Percentiles rank a stretch among this genome's conserved stretches.
These are phyloP conservation scores for Lagerstroemia speciosa DNA, from an alignment of 345 rosid genomes.

Conservation along the genomic window DNA sequence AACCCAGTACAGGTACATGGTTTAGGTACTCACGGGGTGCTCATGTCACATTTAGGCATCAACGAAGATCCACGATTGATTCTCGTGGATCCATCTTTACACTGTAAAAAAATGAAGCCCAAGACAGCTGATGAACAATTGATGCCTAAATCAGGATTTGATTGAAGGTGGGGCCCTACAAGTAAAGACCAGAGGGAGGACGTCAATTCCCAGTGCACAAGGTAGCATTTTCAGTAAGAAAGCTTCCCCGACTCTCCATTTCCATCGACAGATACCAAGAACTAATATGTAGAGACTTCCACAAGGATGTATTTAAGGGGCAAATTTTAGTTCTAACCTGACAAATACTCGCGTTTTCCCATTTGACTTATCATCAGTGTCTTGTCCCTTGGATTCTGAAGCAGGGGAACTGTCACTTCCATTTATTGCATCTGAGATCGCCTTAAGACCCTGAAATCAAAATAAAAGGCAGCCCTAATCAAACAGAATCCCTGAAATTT, in stretches of 20 bases:
- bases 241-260: neutral
- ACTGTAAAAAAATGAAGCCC: neutral
- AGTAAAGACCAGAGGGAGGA: neutral
- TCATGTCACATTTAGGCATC: neutral
- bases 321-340: neutral
- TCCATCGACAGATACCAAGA: neutral
- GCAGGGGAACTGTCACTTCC: slow-evolving; percentile 16
- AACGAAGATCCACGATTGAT: neutral
- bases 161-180: neutral
- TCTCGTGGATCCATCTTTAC: neutral
- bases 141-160: neutral
- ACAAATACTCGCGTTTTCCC: slow-evolving; percentile 3
- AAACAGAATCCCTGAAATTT: neutral
- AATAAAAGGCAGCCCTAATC: neutral
- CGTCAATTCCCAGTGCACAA: neutral
- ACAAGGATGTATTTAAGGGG: neutral
- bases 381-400: slow-evolving; percentile 12
- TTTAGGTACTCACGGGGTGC: neutral
- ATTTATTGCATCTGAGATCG: slow-evolving; percentile 21
- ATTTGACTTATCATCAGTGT: slow-evolving; percentile 19
- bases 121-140: neutral
- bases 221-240: neutral
- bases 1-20: too few relatives aligned
- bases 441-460: slow-evolving; percentile 50
- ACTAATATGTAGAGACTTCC: neutral